Evolutionary conservation across 2,329 filamentous ascomycete species (phyloP), one percentile per base, ranked within the genome.

Genomic region (Monosporascus cannonballus): DNA sequence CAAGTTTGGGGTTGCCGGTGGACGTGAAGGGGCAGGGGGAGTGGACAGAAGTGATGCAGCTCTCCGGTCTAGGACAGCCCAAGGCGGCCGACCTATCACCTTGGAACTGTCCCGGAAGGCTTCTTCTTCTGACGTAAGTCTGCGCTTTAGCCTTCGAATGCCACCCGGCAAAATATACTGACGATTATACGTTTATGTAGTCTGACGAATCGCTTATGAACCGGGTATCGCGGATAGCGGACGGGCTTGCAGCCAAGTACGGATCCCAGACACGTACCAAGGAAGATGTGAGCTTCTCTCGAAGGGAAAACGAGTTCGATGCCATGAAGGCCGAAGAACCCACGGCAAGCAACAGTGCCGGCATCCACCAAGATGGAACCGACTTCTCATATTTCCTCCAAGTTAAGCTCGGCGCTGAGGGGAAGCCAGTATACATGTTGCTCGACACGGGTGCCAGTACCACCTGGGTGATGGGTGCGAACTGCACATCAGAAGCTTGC

Each of bases 401-500:
- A 62, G 79, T 79, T 17, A 61, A 71, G 36, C 64, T 87, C 17
- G 84, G 84, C 15, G 82, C 83, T 3, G 68, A 73, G 15, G 68
- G 69, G 42, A 81, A 78, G 57, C 65, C 75, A 2, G 59, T 86
- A 59, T 81, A 80, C 59, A 80, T 87, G 78, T 75, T 87, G 25
- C 70, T 87, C 53, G 84, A 87, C 64, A 85, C 84, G 7, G 84
- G 84, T 25, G 83, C 84, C 39, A 80, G 80, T 22, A 90, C 89
- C 53, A 90, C 86, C 14, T 96, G 91, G 91, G 82, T 96, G 20
- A 94, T 94, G 82, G 81, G 85, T 30, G 75, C 82, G 17, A 72
- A 77, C 51, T 96, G 91, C 72, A 76, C 68, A 17, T 83, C 82
- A 3, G 69, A 76, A 24, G 80, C 89, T 4, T 96, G 91, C 67